Evolutionary conservation across 805 yeast species (phyloP).

Genomic region (Candida mattraensis): DNA sequence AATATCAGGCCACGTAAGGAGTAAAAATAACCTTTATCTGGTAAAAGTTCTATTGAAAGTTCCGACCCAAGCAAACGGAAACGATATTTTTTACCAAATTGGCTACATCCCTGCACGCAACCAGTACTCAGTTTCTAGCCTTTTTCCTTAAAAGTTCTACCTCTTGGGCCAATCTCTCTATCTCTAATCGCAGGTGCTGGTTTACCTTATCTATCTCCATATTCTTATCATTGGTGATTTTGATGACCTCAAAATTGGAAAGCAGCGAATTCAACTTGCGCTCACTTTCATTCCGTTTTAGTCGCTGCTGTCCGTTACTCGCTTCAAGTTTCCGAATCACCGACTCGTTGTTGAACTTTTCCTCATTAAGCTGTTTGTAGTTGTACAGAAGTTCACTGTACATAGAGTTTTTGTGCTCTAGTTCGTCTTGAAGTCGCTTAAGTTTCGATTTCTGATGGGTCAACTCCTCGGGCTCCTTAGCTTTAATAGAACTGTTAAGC

Average conservation of each 20-base stretch:
- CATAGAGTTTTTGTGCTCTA: constrained; percentile 14
- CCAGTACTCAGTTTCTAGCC: too few relatives aligned
- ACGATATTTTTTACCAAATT: too few relatives aligned
- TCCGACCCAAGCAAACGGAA: too few relatives aligned
- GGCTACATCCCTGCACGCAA: too few relatives aligned
- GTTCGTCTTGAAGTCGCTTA: constrained; percentile 15
- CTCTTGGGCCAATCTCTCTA: constrained; percentile 24
- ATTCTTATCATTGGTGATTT: constrained; percentile 33
- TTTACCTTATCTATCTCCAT: constrained; percentile 29
- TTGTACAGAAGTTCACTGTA: constrained; percentile 33
- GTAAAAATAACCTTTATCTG: too few relatives aligned
- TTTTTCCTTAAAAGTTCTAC: constrained; percentile 16
- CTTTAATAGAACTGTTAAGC: constrained; percentile 3
- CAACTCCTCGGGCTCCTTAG: constrained; percentile 6
- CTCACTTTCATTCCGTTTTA: constrained; percentile 13
- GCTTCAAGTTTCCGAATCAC: constrained; percentile 20
- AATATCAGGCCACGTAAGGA: too few relatives aligned
- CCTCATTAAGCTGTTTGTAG: constrained; percentile 36
- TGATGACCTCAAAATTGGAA: constrained; percentile 35
- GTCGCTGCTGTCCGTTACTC: constrained; percentile 21
- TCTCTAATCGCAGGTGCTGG: constrained; percentile 27
- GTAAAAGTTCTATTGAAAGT: too few relatives aligned
- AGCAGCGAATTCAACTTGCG: constrained; percentile 23
- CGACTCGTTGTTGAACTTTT: constrained; percentile 29
- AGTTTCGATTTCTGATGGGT: constrained; percentile 13